Percentiles rank a stretch among this genome's conserved stretches.
Conservation (phyloP, 1,284 basidiomycete genomes). For the Fomitopsis schrenkii region DNA sequence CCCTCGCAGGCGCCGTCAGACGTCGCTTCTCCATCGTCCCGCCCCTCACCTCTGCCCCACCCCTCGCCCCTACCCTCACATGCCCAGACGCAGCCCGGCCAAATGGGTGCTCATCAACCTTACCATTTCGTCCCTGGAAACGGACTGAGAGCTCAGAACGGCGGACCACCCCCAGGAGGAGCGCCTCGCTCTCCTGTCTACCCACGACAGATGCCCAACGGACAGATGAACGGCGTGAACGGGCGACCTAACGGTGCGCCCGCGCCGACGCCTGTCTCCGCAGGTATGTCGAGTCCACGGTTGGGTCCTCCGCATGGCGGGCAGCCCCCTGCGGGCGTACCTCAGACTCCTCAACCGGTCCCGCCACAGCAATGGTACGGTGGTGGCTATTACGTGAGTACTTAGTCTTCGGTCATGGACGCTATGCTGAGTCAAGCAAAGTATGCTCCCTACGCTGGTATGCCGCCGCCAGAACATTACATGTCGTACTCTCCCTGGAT, state of each 20-base stretch:
- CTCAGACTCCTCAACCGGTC: constrained; percentile 38
- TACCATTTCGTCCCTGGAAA: constrained; percentile 34
- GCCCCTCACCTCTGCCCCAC: constrained; percentile 42
- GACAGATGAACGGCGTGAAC: constrained; percentile 46
- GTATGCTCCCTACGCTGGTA: constrained; percentile 22
- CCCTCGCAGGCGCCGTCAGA: constrained; percentile 35
- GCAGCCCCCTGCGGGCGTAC: constrained; percentile 34
- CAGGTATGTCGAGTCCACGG: constrained; percentile 61
- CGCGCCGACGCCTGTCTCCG: constrained; percentile 32
- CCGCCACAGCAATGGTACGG: constrained; percentile 31
- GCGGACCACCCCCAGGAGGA: constrained; percentile 34
- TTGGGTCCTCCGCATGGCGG: constrained; percentile 52
- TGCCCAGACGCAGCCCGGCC: constrained; percentile 34
- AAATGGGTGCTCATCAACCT: constrained; percentile 36
- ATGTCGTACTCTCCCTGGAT: constrained; percentile 31
- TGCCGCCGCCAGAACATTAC: constrained; percentile 28
- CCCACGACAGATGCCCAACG: constrained; percentile 58
- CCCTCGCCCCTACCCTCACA: constrained; percentile 25
- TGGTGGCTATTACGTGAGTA: constrained; percentile 35
- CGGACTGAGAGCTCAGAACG: constrained; percentile 28
- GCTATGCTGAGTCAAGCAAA: constrained; percentile 6
- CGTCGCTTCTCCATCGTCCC: constrained; percentile 35
- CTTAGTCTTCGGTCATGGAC: neutral
- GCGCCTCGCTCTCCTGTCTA: constrained; percentile 65
- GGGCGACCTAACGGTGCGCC: constrained; percentile 53